phyloP scores from a whole-genome alignment of 176 grass and related monocot species.

The Triticum timopheevii region DNA sequence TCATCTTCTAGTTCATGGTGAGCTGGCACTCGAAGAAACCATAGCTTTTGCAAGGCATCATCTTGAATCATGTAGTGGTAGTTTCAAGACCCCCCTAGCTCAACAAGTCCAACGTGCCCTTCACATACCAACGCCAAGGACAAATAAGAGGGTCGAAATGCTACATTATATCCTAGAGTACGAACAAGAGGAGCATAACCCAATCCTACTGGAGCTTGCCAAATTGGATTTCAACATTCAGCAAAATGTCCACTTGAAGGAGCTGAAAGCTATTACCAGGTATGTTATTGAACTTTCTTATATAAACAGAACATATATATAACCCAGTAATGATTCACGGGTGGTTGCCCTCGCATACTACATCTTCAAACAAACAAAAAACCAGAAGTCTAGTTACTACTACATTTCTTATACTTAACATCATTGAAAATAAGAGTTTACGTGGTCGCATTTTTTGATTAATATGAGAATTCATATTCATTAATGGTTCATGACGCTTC shows the following conservation, averaged over 20 bases:
- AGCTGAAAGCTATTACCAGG: constrained; percentile 22
- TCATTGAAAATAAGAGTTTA: too few species aligned
- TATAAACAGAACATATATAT: too few species aligned
- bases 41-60: not conserved
- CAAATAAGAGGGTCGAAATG: not conserved
- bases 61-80: not conserved
- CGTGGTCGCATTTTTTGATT: too few species aligned
- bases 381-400: too few species aligned
- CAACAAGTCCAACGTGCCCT: constrained; percentile 27
- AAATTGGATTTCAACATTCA: constrained; percentile 35
- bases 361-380: too few species aligned
- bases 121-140: constrained; percentile 15
- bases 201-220: constrained; percentile 18
- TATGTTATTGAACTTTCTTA: not conserved
- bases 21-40: not conserved
- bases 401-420: too few species aligned
- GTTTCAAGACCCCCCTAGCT: not conserved
- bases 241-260: constrained; percentile 3
- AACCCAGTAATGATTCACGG: too few species aligned
- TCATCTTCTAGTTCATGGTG: not conserved
- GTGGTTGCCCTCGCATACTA: too few species aligned
- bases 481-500: too few species aligned
- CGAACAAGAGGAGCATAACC: not conserved
- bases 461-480: too few species aligned
- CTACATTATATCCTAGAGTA: constrained; percentile 15